Percentiles rank a stretch among this genome's conserved stretches.
Evolutionary conservation across 352 stramenopile genomes (phyloP).

Genomic region (Pythium oligandrum): DNA sequence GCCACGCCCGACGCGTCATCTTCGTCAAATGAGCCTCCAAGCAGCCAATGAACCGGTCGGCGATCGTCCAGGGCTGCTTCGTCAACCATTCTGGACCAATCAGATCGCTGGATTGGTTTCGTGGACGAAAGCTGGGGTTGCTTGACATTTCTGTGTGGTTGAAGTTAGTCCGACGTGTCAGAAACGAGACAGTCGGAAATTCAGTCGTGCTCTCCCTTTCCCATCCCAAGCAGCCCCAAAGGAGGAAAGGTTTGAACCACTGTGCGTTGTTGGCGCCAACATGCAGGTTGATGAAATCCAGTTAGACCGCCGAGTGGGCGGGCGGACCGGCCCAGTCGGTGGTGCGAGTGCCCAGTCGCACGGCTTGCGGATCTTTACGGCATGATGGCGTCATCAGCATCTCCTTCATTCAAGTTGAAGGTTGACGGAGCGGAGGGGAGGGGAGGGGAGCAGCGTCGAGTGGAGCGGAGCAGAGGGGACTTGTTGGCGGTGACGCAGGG

Average conservation of each 20-base stretch:
- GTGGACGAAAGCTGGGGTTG: background rate
- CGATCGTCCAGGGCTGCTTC: background rate
- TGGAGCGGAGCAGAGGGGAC: too few species aligned
- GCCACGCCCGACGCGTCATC: slow-evolving; percentile 29
- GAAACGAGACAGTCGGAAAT: background rate
- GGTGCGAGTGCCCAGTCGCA: background rate
- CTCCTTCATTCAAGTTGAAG: too few species aligned
- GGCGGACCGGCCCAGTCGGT: background rate
- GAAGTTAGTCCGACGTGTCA: background rate
- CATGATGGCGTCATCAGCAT: too few species aligned
- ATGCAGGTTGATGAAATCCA: background rate
- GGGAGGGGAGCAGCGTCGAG: too few species aligned
- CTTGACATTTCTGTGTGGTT: background rate
- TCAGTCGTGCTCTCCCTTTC: background rate
- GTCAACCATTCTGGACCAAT: background rate
- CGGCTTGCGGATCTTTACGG: too few species aligned
- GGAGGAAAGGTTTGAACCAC: too few species aligned
- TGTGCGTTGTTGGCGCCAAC: too few species aligned
- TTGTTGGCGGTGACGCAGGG: too few species aligned
- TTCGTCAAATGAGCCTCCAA: slow-evolving; percentile 8
- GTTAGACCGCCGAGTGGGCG: background rate
- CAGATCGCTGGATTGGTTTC: background rate
- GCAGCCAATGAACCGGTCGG: slow-evolving; percentile 15
- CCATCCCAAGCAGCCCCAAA: background rate
- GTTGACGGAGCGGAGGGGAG: too few species aligned